Evolutionary conservation across 192 early-diverging fungal species (phyloP), one percentile per base, ranked within the genome.

Genomic region (Umbelopsis sp.): DNA sequence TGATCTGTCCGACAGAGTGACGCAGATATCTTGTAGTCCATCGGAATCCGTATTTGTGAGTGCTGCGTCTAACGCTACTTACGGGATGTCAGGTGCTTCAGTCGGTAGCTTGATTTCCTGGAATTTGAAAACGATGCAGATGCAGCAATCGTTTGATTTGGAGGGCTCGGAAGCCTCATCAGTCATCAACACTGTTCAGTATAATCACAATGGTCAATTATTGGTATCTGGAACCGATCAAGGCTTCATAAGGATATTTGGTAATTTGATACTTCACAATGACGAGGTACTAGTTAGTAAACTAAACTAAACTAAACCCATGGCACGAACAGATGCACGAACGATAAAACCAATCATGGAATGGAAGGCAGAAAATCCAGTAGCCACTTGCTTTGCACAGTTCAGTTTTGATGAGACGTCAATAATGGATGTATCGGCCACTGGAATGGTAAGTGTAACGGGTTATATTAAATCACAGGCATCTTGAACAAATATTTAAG

Each of bases 371-470:
- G 21, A 43, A 2, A 68, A 75, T n/a, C 45, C 65, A 22, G 67
- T 74, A 11, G 56, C 81, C 34, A 73, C 83, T 12, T 79, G 84
- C 50, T 82, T 81, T 2, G 84, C 86, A 25, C 84, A 80, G 32
- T 89, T 87, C 65, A 89, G 85, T 51, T 89, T 89, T 80, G 88
- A 89, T 56, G 88, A 89, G 66, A 89, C 81, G 21, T 82, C 83
- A 0, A 86, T 88, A 43, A 83, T 79, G 45, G 80, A 82, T 53
- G 79, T 88, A 5, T 81, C 86, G 44, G 68, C 78, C 3, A 24
- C 50, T 45, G 82, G 82, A 36, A 26, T 68, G 43, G 74, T 83
- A 74, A 68, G 9, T 31, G 52, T 31, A 20, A 47, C 14, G 45
- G 36, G 38, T 47, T 14, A 49, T 20, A 7, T 49, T 6, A 29